phyloP scores from a whole-genome alignment of 2,329 filamentous ascomycete species.

The Diplodia scrobiculata region DNA sequence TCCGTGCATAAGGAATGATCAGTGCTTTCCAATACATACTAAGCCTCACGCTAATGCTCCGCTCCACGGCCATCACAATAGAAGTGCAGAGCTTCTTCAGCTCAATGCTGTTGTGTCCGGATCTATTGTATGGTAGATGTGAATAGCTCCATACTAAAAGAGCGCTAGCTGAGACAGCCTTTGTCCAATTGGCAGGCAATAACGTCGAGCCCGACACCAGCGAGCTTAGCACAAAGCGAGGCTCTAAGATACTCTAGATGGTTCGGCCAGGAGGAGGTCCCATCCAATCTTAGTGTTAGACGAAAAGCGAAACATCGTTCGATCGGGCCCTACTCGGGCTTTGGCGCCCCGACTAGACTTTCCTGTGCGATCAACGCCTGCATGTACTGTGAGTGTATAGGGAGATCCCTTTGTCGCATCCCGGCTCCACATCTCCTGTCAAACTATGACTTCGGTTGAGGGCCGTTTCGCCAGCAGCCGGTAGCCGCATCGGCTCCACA shows the following conservation, averaged over 20 bases:
- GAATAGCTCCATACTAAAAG: not conserved
- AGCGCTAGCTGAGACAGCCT: not conserved
- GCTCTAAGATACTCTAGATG: not conserved
- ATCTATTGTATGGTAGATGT: not conserved
- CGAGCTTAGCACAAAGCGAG: not conserved
- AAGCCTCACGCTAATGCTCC: not conserved
- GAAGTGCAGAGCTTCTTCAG: not conserved
- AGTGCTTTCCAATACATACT: not conserved
- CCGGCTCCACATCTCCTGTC: not conserved
- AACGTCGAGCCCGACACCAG: not conserved
- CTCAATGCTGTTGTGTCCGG: not conserved
- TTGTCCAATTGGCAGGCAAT: not conserved
- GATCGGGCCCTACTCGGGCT: not conserved
- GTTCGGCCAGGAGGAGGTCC: not conserved
- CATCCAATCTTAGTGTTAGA: not conserved
- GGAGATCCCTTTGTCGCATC: not conserved
- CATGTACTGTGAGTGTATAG: not conserved
- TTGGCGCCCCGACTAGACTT: not conserved
- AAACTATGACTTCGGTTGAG: not conserved
- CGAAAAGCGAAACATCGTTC: not conserved
- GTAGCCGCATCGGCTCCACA: conserved; percentile 7
- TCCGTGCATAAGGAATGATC: not conserved
- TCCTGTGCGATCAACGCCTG: not conserved
- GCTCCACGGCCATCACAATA: not conserved
- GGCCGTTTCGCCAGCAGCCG: conserved; percentile 5